phyloP scores from a whole-genome alignment of 2,329 filamentous ascomycete species.

The Trichoderma asperellum region DNA sequence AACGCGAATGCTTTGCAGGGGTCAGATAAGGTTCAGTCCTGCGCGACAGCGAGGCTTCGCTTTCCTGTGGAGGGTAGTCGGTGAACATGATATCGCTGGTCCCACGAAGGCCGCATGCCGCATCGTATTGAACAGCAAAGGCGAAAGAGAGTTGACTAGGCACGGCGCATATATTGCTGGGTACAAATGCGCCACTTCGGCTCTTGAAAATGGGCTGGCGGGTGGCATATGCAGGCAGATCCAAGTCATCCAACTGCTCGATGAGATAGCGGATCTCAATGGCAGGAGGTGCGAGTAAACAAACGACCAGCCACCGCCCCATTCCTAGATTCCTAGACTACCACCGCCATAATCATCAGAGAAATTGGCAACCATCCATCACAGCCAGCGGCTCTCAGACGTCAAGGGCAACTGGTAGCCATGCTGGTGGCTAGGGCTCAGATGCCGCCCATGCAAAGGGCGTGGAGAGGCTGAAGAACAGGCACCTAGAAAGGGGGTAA shows the following conservation, averaged over 20 bases:
- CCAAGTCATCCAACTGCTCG: not conserved
- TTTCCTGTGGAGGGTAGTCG: slow-evolving; percentile 10
- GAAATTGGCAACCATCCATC: not conserved
- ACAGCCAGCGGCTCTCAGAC: not conserved
- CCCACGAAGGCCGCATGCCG: slow-evolving; percentile 2
- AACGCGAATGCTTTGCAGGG: slow-evolving; percentile 8
- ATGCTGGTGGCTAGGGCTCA: not conserved
- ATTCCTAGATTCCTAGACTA: not conserved
- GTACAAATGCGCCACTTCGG: slow-evolving; percentile 28
- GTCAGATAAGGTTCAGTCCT: slow-evolving; percentile 24
- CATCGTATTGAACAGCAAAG: slow-evolving; percentile 3
- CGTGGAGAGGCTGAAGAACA: not conserved
- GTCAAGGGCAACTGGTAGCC: not conserved
- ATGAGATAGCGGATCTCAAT: not conserved
- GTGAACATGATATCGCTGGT: not conserved
- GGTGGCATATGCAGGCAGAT: slow-evolving; percentile 8
- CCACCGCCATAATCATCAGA: not conserved
- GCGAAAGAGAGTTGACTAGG: not conserved
- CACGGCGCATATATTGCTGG: not conserved
- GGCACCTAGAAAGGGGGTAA: not conserved
- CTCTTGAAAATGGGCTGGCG: slow-evolving; percentile 27
- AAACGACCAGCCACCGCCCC: not conserved
- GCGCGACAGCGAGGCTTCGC: not conserved
- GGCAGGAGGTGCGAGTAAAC: not conserved
- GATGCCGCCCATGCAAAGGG: not conserved